Base-by-base conservation (phyloP, 495 filamentous ascomycete species). In the Penicillium riverlandense region DNA sequence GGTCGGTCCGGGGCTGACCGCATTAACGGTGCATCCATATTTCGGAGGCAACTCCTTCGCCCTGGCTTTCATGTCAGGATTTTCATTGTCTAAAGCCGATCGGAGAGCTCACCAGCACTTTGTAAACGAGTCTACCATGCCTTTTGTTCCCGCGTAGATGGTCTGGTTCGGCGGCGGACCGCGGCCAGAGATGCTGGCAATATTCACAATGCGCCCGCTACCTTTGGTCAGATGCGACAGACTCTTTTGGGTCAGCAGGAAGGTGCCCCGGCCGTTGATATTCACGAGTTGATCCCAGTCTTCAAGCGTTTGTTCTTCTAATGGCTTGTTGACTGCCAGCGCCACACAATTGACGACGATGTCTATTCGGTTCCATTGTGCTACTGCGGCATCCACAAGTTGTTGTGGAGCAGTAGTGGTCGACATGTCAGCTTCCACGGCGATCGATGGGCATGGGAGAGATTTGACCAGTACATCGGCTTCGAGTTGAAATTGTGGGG, bases 261-360 rank as follows among this genome's bases (percentile, higher is more conserved):
- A 65, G 9, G 62, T 59, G 1, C 58, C 66, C 2, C 66, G 54
- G 0, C 54, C 57, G 40, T 70, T 68, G 30, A 66, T 49, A 52
- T 67, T 65, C n/a, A 67, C 54, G 0, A 66, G 44, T 1, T 39
- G 15, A 47, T 67, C 59, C 64, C 64, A 67, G 38, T 66, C 58
- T 7, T 61, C 58, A 2, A 66, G 42, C 0, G 64, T 67, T 32
- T 63, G 60, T 31, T 68, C 64, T 33, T 66, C 62, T 4, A 70
- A 43, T 1, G 62, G 62, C 9, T 59, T 53, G 30, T 63, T 66
- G 13, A 65, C 55, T 11, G 64, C 62, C 28, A 66, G 31, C 5
- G 47, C 66, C n/a, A 66, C 66, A 40, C 63, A 65, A 45, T 71
- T 69, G 30, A 69, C 44, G 6, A 69, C 29, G 37, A 66, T 66